Conservation (phyloP, 2,329 filamentous ascomycete species). For the Ophiostoma sp. region DNA sequence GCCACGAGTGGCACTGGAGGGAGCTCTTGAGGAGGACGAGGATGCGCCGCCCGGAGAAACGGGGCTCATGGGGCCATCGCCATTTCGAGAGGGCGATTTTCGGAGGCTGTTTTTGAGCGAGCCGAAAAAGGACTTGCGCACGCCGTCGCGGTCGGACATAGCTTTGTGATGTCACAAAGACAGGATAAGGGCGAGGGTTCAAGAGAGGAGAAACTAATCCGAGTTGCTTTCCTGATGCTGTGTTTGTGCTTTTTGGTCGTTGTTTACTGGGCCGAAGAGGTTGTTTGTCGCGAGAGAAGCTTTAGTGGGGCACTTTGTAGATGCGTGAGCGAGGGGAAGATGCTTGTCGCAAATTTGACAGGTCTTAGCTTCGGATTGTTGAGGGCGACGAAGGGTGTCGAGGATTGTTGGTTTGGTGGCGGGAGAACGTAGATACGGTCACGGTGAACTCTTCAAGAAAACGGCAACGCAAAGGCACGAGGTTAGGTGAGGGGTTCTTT, state of each 20-base stretch:
- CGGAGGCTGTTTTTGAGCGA: constrained; percentile 21
- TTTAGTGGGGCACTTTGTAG: neutral
- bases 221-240: neutral
- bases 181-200: too few relatives aligned
- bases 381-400: neutral
- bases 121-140: constrained; percentile 21
- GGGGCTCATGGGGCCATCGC: neutral
- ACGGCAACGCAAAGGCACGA: neutral
- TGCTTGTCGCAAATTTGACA: neutral
- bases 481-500: constrained; percentile 6
- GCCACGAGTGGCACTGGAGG: neutral
- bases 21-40: neutral
- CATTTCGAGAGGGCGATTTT: neutral
- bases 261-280: neutral
- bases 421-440: neutral
- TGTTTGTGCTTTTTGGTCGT: neutral
- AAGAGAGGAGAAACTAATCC: neutral
- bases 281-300: neutral
- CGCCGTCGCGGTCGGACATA: constrained; percentile 4
- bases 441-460: neutral
- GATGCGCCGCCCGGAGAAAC: neutral
- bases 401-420: neutral
- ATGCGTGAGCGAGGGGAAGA: neutral
- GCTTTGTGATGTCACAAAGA: neutral
- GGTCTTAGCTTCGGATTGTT: neutral